phyloP scores from a whole-genome alignment of 2,329 filamentous ascomycete genomes.

The Colletotrichum navitas region DNA sequence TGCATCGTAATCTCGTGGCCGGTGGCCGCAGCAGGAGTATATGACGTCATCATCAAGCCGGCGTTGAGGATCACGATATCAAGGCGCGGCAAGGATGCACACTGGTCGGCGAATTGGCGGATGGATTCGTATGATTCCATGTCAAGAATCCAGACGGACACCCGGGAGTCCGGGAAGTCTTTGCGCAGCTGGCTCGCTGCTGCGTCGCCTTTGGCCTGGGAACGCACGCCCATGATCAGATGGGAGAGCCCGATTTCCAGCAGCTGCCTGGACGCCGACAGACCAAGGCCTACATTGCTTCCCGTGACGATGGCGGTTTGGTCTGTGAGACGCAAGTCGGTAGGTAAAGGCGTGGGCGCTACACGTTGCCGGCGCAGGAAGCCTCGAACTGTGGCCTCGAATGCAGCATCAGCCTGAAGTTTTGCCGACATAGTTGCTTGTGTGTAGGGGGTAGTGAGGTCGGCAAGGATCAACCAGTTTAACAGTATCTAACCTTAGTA shows the following conservation, averaged over 20 bases:
- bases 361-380: slow-evolving; percentile 1
- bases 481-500: too few species aligned
- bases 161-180: slow-evolving; percentile 47
- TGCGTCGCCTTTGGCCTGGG: slow-evolving; percentile 52
- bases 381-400: not conserved
- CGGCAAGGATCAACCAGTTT: not conserved
- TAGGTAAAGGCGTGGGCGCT: not conserved
- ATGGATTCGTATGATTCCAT: slow-evolving; percentile 59
- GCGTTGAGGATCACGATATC: slow-evolving; percentile 62
- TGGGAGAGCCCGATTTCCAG: slow-evolving; percentile 52
- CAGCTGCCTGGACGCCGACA: slow-evolving; percentile 58
- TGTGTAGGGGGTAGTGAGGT: too few species aligned
- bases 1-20: slow-evolving; percentile 57
- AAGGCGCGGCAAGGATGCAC: slow-evolving; percentile 52
- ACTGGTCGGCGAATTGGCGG: slow-evolving; percentile 52
- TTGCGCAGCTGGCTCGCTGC: slow-evolving; percentile 51
- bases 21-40: slow-evolving; percentile 38
- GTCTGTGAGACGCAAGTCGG: slow-evolving; percentile 45
- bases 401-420: slow-evolving; percentile 1
- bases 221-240: slow-evolving; percentile 59
- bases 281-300: slow-evolving; percentile 58
- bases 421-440: not conserved
- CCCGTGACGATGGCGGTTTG: slow-evolving; percentile 61
- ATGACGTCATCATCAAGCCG: slow-evolving; percentile 45
- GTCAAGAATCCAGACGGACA: slow-evolving; percentile 61